Percentiles rank a stretch among this genome's conserved stretches.
These are phyloP conservation scores for Gracilaria caudata DNA, from an alignment of 23 red algal genomes.

Conservation along the genomic window DNA sequence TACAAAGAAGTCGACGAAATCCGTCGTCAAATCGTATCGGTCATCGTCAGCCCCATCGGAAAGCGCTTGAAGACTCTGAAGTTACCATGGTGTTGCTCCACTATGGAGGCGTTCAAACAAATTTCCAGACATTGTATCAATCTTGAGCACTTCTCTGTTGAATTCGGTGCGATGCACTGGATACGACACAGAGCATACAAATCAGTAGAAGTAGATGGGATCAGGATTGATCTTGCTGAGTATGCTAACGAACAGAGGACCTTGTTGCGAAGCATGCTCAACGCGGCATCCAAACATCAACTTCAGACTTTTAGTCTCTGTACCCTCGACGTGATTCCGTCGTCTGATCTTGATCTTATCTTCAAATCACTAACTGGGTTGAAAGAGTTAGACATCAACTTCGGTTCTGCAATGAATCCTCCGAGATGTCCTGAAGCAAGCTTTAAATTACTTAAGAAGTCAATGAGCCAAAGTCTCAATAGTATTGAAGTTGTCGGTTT, in stretches of 20 bases:
- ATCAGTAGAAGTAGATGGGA: background rate
- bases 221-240: conserved; percentile 36
- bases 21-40: conserved; percentile 44
- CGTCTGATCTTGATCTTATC: conserved; percentile 54
- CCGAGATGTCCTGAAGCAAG: conserved; percentile 16
- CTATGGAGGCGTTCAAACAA: conserved; percentile 39
- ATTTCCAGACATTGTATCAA: conserved; percentile 40
- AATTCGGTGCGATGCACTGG: conserved; percentile 73
- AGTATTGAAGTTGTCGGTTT: conserved; percentile 52
- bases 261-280: conserved; percentile 50
- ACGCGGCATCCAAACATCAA: conserved; percentile 24
- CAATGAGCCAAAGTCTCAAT: conserved; percentile 25
- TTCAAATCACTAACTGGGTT: conserved; percentile 56
- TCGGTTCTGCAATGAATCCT: conserved; percentile 35
- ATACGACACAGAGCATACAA: conserved; percentile 59
- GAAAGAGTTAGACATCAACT: conserved; percentile 46
- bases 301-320: conserved; percentile 46
- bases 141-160: conserved; percentile 53
- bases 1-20: conserved; percentile 61
- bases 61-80: conserved; percentile 25
- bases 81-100: conserved; percentile 57
- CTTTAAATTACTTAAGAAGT: conserved; percentile 26
- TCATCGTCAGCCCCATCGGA: conserved; percentile 35
- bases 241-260: conserved; percentile 51
- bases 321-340: conserved; percentile 49